Conservation (phyloP, 2,329 filamentous ascomycete species). For the Ophiostoma populinum region DNA sequence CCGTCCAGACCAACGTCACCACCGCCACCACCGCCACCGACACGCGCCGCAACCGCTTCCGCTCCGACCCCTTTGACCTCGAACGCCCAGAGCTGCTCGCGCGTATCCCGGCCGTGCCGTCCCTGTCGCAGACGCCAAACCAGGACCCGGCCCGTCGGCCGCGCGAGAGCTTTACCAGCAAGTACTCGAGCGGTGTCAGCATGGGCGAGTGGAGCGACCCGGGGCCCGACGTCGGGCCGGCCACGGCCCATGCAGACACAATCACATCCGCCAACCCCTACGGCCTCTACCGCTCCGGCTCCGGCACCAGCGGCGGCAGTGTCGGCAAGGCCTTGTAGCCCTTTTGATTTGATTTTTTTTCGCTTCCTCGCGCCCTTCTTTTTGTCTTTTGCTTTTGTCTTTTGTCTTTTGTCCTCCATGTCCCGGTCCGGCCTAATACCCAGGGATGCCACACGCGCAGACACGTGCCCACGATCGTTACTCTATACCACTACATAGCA, state of each 20-base stretch:
- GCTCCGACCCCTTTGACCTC: constrained; percentile 49
- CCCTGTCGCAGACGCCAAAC: constrained; percentile 4
- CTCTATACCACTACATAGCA: background rate
- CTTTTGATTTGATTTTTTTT: constrained; percentile 1
- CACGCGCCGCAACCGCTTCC: constrained; percentile 30
- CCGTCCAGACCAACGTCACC: constrained; percentile 20
- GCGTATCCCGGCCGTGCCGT: constrained; percentile 11
- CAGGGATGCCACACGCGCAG: too few species aligned
- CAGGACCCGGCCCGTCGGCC: too few species aligned
- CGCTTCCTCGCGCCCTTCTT: background rate
- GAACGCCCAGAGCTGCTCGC: constrained; percentile 31
- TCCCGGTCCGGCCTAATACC: too few species aligned
- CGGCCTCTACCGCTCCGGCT: constrained; percentile 10
- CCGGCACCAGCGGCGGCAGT: constrained; percentile 7
- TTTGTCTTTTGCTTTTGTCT: background rate
- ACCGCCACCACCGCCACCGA: constrained; percentile 21
- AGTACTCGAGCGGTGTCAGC: constrained; percentile 34
- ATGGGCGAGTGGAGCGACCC: constrained; percentile 34
- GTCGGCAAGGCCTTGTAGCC: constrained; percentile 11
- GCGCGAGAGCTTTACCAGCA: constrained; percentile 25
- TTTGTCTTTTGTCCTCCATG: background rate
- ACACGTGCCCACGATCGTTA: constrained; percentile 1
- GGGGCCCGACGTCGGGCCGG: constrained; percentile 34
- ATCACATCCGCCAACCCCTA: constrained; percentile 15
- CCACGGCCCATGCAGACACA: constrained; percentile 14